Percentiles rank a stretch among this genome's conserved stretches.
Conservation (phyloP, 495 filamentous ascomycete species). For the Podospora anserina region DNA sequence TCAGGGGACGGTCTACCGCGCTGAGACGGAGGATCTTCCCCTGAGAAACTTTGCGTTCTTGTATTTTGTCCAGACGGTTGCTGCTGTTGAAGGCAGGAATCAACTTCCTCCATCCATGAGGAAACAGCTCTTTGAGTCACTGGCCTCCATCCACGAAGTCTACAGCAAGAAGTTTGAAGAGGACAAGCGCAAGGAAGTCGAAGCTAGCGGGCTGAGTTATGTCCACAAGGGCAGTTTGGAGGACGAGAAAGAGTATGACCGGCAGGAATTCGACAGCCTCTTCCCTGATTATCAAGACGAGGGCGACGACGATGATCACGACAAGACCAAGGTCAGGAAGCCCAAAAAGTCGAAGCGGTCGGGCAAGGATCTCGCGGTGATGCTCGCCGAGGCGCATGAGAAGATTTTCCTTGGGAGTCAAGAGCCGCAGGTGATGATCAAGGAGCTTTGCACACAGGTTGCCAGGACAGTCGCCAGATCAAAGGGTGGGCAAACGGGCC, state of each 20-base stretch:
- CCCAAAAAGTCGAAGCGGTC: conserved; percentile 21
- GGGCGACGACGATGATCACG: conserved; percentile 23
- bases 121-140: conserved; percentile 47
- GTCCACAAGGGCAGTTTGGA: conserved; percentile 71
- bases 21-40: conserved; percentile 24
- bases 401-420: conserved; percentile 46
- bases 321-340: conserved; percentile 16
- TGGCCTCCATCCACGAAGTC: conserved; percentile 66
- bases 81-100: conserved; percentile 41
- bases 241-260: conserved; percentile 70
- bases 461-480: conserved; percentile 34
- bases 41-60: conserved; percentile 51
- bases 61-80: conserved; percentile 35
- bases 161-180: conserved; percentile 73
- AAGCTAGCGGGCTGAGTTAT: conserved; percentile 71
- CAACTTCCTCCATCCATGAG: conserved; percentile 35
- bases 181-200: conserved; percentile 64
- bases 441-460: conserved; percentile 36
- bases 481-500: conserved; percentile 25
- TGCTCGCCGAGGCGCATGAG: conserved; percentile 45
- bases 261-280: conserved; percentile 70
- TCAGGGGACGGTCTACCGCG: conserved; percentile 41
- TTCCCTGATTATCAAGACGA: conserved; percentile 73
- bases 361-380: conserved; percentile 45
- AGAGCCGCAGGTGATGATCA: conserved; percentile 37